Percentiles rank a stretch among this genome's conserved stretches.
phyloP scores from a whole-genome alignment of 2,329 filamentous ascomycete species.

The Xylaria sp. region DNA sequence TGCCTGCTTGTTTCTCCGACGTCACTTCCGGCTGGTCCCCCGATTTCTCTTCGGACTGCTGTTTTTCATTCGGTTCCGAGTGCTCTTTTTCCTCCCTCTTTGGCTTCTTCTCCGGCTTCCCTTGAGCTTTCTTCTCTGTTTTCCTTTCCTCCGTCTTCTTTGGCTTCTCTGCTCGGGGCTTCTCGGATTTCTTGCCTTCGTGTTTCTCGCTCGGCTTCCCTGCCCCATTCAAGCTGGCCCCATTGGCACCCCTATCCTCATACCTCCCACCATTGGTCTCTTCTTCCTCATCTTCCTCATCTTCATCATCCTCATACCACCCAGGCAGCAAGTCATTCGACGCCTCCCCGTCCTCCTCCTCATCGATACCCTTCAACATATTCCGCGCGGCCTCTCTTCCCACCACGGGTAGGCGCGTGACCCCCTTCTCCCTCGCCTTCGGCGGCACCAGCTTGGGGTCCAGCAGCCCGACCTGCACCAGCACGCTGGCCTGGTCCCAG shows the following conservation, averaged over 20 bases:
- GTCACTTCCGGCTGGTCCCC: not conserved
- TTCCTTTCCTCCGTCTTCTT: not conserved
- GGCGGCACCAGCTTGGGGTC: slow-evolving; percentile 44
- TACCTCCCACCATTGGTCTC: not conserved
- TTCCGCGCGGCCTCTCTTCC: slow-evolving; percentile 44
- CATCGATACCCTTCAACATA: slow-evolving; percentile 39
- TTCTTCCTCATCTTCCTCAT: slow-evolving; percentile 12
- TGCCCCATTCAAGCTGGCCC: not conserved
- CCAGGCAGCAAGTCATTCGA: slow-evolving; percentile 46
- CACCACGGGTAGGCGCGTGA: slow-evolving; percentile 44
- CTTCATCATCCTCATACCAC: slow-evolving; percentile 39
- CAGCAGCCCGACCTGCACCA: slow-evolving; percentile 64
- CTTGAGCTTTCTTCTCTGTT: not conserved
- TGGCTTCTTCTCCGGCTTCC: not conserved
- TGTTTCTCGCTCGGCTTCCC: not conserved
- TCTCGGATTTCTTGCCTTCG: too few relatives aligned
- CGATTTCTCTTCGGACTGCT: not conserved
- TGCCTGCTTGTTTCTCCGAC: not conserved
- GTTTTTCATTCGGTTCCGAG: not conserved
- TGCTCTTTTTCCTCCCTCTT: not conserved
- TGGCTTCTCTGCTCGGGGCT: not conserved
- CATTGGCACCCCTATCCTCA: not conserved
- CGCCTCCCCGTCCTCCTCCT: slow-evolving; percentile 46
- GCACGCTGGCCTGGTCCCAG: slow-evolving; percentile 68
- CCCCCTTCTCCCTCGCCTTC: slow-evolving; percentile 38